Evolutionary conservation across 805 yeast species (phyloP), one percentile per base, ranked within the genome.

Genomic region (Candida silvatica): DNA sequence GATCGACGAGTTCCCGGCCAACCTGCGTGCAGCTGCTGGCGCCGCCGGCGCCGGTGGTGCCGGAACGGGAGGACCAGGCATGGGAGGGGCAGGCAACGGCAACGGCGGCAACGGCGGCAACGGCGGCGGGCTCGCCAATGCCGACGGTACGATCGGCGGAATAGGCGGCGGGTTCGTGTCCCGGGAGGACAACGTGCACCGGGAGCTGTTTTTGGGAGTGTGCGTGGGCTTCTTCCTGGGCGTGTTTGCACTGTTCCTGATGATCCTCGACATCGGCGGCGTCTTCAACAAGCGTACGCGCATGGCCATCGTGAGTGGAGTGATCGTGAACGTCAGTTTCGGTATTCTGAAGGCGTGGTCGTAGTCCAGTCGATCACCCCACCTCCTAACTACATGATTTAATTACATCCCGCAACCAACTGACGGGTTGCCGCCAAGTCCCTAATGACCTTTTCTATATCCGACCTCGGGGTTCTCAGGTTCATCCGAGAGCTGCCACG

Each of bases 141-240:
- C 24, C 7, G 24, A 22, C 12, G 24, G 11, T 12, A 22, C 24
- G 7, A 12, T 12, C 24, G 8, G 6, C 15, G 17, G 52, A 8
- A 12, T 12, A 7, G 8, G 6, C 15, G 17, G 52, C 11, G 35
- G 29, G 17, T 25, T 56, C 29, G 52, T 60, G 2, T 46, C 61
- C 4, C 41, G 52, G 15, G 58, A 49, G 5, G 35, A 47, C 2
- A 55, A 52, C 29, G 55, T 60, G 9, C 82, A 82, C 45, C 75
- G 71, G 40, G 90, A 81, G 47, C 60, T 85, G 31, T 56, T 85
- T 23, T 42, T 82, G 22, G 94, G 94, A 3, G 69, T 84, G 3
- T 52, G 77, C 20, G 58, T 82, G 8, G 97, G 97, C 0, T 75
- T 80, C 42, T 73, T 80, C 34, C 59, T 85, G 20, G 97, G 97